Evolutionary conservation across 2,329 filamentous ascomycete genomes (phyloP).

Genomic region (Colletotrichum caudatum): DNA sequence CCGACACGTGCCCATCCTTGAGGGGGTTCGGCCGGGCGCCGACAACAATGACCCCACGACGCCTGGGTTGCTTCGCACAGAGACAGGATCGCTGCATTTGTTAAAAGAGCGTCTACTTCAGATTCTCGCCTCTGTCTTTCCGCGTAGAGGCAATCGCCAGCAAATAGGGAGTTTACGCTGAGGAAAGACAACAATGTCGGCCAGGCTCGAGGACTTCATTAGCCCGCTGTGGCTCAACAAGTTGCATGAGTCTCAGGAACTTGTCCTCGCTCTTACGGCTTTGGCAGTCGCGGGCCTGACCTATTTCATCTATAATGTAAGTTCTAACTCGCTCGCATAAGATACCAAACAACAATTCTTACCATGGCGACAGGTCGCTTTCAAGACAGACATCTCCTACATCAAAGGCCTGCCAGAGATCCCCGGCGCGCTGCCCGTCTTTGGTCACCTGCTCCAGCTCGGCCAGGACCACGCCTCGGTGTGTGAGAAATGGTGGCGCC

Average conservation of each 20-base stretch:
- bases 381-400: slow-evolving; percentile 66
- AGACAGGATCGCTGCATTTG: not conserved
- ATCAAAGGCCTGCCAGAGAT: slow-evolving; percentile 73
- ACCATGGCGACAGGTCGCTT: slow-evolving; percentile 46
- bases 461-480: slow-evolving; percentile 68
- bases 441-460: slow-evolving; percentile 73
- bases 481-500: slow-evolving; percentile 67
- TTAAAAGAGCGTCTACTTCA: not conserved
- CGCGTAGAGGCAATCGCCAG: not conserved
- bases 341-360: not conserved
- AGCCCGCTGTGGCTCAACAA: slow-evolving; percentile 1
- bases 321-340: not conserved
- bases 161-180: not conserved
- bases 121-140: not conserved
- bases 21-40: not conserved
- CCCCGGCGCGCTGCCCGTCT: slow-evolving; percentile 67
- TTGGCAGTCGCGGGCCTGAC: not conserved
- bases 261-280: not conserved
- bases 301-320: not conserved
- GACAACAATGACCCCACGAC: not conserved
- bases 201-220: not conserved
- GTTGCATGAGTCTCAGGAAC: not conserved
- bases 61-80: not conserved
- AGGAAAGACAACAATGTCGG: not conserved
- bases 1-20: not conserved